Conservation (phyloP, 1,284 basidiomycete species). For the Ustilago xerochloae region DNA sequence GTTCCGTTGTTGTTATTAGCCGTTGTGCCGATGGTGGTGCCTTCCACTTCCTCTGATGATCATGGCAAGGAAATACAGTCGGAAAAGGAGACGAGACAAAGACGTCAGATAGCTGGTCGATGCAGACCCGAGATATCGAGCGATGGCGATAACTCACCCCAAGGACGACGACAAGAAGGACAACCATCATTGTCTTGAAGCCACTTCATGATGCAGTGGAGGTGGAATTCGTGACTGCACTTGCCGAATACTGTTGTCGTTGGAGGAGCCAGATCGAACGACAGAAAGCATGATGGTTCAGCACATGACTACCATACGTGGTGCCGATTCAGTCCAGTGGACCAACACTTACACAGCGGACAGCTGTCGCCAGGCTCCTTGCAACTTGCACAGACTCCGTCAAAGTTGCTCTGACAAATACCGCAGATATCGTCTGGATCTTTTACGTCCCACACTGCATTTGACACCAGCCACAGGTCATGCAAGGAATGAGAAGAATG, state of each 20-base stretch:
- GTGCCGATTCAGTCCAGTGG: too few species aligned
- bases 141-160: too few species aligned
- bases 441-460: slow-evolving; percentile 64
- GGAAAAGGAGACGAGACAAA: too few species aligned
- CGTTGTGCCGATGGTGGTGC: slow-evolving; percentile 33
- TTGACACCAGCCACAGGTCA: slow-evolving; percentile 44
- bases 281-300: neutral
- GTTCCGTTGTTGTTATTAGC: neutral
- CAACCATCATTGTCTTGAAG: slow-evolving; percentile 59
- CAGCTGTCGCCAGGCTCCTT: slow-evolving; percentile 64
- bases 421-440: slow-evolving; percentile 68
- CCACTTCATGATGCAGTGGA: slow-evolving; percentile 67
- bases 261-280: neutral
- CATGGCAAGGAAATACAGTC: too few species aligned
- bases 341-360: slow-evolving; percentile 59
- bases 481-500: slow-evolving; percentile 74
- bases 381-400: slow-evolving; percentile 65
- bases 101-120: too few species aligned
- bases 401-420: slow-evolving; percentile 68
- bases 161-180: slow-evolving; percentile 51
- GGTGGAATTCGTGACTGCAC: slow-evolving; percentile 67
- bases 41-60: slow-evolving; percentile 45
- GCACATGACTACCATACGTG: neutral
- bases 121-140: neutral
- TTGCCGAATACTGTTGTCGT: slow-evolving; percentile 61